Base-by-base conservation (phyloP, 345 rosid species). In the Limnanthes douglasii region DNA sequence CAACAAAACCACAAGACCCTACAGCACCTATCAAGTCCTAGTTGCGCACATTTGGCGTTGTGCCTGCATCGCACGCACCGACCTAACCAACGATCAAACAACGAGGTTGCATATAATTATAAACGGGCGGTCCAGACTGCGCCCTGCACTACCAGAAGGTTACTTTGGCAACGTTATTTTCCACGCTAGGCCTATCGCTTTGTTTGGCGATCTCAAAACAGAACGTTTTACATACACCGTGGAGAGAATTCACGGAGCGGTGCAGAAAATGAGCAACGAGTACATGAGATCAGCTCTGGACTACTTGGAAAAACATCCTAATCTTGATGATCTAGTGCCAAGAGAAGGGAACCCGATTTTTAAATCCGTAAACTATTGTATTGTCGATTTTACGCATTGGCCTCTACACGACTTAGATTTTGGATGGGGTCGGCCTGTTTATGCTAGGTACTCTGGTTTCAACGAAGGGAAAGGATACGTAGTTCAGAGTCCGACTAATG, bases 381-480 rank as follows among this genome's bases (percentile, higher is more conserved):
- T 80, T 18, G 65, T 69, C 0, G 45, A 68, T 48, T 51, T 75
- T 58, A 46, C 18, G 3, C 48, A 59, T 41, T 41, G 53, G 31
- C 68, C 59, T 0, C 43, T 47, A 17, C 46, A 51, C 9, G 79
- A 63, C 17, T 51, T 75, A 3, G 77, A 80, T 46, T 80, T 80
- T 16, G 93, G 86, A 10, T 75, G 83, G 83, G 93, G 93, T 8
- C 45, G 60, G 22, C 72, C 79, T 1, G 59, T 67, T 3, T 69
- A 58, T 46, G 31, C 53, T 48, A 78, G 86, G 30, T 46, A 62
- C 2, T 21, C 76, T 61, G 41, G 70, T 59, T 7, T 57, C 52
- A 47, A 60, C 39, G 78, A 73, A 51, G 93, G 86, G 1, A 37
- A 64, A 0, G 62, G 79, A 0, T 73, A 41, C 52, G 39, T 72